Percentiles rank a stretch among this genome's conserved stretches.
phyloP scores from a whole-genome alignment of 2,329 filamentous ascomycete genomes.

The Davidsoniella neocaledoniae region DNA sequence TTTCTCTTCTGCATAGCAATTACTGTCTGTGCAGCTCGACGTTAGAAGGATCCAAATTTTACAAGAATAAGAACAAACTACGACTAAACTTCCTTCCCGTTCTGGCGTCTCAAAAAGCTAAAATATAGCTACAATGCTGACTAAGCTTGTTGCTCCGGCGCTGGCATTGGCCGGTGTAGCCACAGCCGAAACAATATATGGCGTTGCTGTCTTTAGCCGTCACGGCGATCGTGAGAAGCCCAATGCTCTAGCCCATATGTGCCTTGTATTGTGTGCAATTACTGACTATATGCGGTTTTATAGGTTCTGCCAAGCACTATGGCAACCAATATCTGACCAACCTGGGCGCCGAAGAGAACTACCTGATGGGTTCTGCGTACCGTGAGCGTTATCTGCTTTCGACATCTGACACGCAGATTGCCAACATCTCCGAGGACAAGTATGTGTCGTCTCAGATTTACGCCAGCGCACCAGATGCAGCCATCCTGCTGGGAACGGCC shows the following conservation, averaged over 20 bases:
- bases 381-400: conserved; percentile 15
- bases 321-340: conserved; percentile 19
- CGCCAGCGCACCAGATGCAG: conserved; percentile 20
- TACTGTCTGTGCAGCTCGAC: too few relatives aligned
- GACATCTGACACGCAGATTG: conserved; percentile 18
- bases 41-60: too few relatives aligned
- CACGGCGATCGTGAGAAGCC: conserved; percentile 20
- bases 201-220: conserved; percentile 20
- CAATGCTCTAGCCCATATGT: background rate
- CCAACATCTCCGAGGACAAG: conserved; percentile 20
- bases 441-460: conserved; percentile 20
- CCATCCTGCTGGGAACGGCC: conserved; percentile 21
- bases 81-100: background rate
- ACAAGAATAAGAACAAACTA: too few relatives aligned
- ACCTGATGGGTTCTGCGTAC: conserved; percentile 16
- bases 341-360: conserved; percentile 21
- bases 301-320: conserved; percentile 23
- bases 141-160: background rate
- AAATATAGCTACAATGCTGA: background rate
- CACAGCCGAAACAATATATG: conserved; percentile 20
- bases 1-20: too few relatives aligned
- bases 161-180: conserved; percentile 13
- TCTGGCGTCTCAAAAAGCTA: too few relatives aligned
- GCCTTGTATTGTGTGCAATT: background rate
- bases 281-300: background rate